Base-by-base conservation (phyloP, 2,329 filamentous ascomycete species). In the Colletotrichum acutatum region DNA sequence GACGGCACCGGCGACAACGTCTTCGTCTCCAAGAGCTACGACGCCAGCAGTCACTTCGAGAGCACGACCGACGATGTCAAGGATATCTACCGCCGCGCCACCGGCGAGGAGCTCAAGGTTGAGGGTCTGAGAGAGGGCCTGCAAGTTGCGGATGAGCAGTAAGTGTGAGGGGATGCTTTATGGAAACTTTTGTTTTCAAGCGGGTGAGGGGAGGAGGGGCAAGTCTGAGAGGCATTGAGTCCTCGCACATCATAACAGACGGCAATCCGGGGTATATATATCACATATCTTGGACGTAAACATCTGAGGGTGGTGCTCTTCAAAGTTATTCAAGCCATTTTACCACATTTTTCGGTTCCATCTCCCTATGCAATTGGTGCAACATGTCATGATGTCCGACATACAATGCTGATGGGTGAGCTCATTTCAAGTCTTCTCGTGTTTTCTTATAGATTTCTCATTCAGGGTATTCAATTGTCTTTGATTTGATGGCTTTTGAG, bases 1-100 rank as follows among this genome's bases (percentile, higher is more conserved):
- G 90, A 92, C 80, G 97, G 97, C 75, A 88, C 86, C 77, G 93
- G 92, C 78, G 95, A 98, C 87, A 95, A 95, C 84, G 93, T 99
- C 83, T 99, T 95, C 87, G 95, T 99, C 82, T 98, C 95, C 80
- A 98, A 97, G 91, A 98, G 95, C 87, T 99, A 99, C 85, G 97
- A 99, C 80, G 95, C 97, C 66, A 97, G 94, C 76, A 97, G 94
- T 83, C 97, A 99, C 88, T 99, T 99, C 80, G 97, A 99, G 90
- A 98, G 95, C 46, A 89, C 87, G 59, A 90, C 89, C 86, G 97
- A 98, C 82, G 96, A 99, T 83, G 95, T 99, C 81, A 93, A 92
- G 86, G 94, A 98, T 82, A 94, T 99, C 78, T 99, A 98, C 87
- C 89, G 86, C 78, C 92, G 97, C 79, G 93, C 92, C 77, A 91